Percentiles rank a stretch among this genome's conserved stretches.
These are phyloP conservation scores for Sporothrix pallida DNA, from an alignment of 2,329 filamentous ascomycete species.

Conservation along the genomic window DNA sequence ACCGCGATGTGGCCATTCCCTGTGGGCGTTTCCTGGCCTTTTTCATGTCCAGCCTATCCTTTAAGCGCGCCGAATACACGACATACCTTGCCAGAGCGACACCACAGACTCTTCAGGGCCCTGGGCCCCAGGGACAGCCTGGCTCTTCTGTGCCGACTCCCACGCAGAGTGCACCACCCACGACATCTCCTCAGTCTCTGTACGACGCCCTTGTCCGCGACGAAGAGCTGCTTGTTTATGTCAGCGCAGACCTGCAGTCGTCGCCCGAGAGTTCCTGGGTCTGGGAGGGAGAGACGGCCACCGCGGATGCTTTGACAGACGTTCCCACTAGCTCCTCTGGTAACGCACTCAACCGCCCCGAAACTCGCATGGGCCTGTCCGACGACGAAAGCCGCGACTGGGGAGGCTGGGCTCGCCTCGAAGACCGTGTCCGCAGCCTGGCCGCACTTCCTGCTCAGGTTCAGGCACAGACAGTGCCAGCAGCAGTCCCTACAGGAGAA, in stretches of 20 bases:
- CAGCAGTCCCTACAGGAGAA: conserved; percentile 33
- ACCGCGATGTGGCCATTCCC: conserved; percentile 62
- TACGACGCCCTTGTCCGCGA: conserved; percentile 61
- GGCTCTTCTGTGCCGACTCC: too few relatives aligned
- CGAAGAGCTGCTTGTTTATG: conserved; percentile 87
- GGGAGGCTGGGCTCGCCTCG: conserved; percentile 80
- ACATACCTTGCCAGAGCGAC: conserved; percentile 46
- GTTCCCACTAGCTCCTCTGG: conserved; percentile 37
- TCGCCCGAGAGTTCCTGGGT: conserved; percentile 80
- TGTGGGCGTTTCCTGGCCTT: conserved; percentile 84
- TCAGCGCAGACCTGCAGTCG: conserved; percentile 84
- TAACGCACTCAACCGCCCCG: conserved; percentile 53
- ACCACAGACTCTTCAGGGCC: conserved; percentile 36
- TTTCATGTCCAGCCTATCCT: conserved; percentile 72
- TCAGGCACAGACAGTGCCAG: too few relatives aligned
- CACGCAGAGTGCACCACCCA: conserved; percentile 39
- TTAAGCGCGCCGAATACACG: conserved; percentile 52
- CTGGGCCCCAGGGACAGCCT: too few relatives aligned
- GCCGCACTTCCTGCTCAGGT: conserved; percentile 43
- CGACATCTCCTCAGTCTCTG: conserved; percentile 34
- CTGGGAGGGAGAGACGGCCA: conserved; percentile 66
- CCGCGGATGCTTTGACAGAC: background rate
- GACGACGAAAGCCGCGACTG: conserved; percentile 69
- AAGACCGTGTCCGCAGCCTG: conserved; percentile 65
- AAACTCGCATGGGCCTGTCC: conserved; percentile 58